Evolutionary conservation across 2,329 filamentous ascomycete genomes (phyloP), one percentile per base, ranked within the genome.

Genomic region (Pyricularia pennisetigena): DNA sequence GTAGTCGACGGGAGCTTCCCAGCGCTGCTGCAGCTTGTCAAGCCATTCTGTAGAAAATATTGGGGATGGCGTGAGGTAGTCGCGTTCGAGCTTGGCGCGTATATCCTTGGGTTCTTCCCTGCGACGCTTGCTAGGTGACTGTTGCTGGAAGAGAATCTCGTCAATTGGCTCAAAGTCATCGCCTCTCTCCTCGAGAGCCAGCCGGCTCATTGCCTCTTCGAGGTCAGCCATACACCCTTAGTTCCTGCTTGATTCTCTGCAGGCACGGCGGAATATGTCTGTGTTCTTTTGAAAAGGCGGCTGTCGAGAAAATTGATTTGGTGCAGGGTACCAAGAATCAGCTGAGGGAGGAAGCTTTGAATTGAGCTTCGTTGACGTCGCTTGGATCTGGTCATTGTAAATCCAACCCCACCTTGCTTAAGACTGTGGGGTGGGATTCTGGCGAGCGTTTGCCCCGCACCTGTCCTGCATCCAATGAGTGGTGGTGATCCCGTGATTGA

Each of bases 21-120:
- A 99, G 74, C 85, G 82, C 83, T 94, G 92, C 79, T 99, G 95
- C 62, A 98, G 80, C 68, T 87, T 86, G 77, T 97, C 93, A 69
- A 99, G 85, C 93, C 95, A 98, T 74, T 90, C 88, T 4, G 87
- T 82, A 41, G 89, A 93, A 80, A 99, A 97, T 2, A 86, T 85
- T 5, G 88, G 85, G 1, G 92, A 92, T 0, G 95, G 94, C 2
- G 87, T 88, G 29, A 99, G 82, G 74, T 94, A 95, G 64, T 91
- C 88, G 68, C 84, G 75, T 78, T 97, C 93, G 5, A 98, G 84
- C 70, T 88, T 84, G 64, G 81, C 81, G 78, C 92, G 92, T 70
- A 94, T 81, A 35, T 84, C 83, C n/a, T 87, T 82, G 57, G 84
- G 82, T 78, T 84, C 82, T 77, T 83, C 85, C 73, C 74, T 82